Base-by-base conservation (phyloP, 192 early-diverging fungal genomes). In the Coemansia sp. region DNA sequence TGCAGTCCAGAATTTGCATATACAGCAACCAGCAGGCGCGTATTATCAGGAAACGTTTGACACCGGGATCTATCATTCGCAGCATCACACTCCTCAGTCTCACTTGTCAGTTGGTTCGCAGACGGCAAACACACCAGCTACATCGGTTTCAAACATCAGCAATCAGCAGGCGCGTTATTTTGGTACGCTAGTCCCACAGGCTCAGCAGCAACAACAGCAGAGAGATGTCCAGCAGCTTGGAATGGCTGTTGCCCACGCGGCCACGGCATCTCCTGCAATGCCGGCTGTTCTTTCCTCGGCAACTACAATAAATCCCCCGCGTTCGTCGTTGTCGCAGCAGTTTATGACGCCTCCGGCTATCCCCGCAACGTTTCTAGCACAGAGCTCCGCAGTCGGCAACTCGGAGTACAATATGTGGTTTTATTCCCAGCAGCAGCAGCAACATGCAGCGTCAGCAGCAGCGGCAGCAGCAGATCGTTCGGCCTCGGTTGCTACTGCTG, bases 401-500 rank as follows among this genome's bases (percentile, higher is more conserved):
- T 48, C 67, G 25, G 73, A 76, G 12, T 76, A 76, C 64, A 60
- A 57, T 46, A 68, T 69, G 24, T 68, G 66, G 73, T 44, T 76
- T n/a, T 76, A 76, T 55, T 59, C 66, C 13, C 73, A 76, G 42
- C 72, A 74, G 49, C 73, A 49, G 22, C 47, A 44, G 6, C 42
- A 44, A 17, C 42, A 44, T 7, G 3, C 1, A 9, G 15, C 14
- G n/a, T 14, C 63, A 37, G 47, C 34, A 37, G 34, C 34, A 50
- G 27, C 27, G n/a, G 24, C 59, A 25, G 9, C 67, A 57, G 49
- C 67, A 1, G 63, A 66, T 64, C 71, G 71, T 41, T 53, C 69
- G 10, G 41, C 49, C 19, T 59, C 64, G 5, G 63, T 39, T n/a
- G 55, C 64, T 10, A 55, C 59, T 25, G 62, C 53, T 40, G 27